phyloP scores from a whole-genome alignment of 2,329 filamentous ascomycete species.

The Dactylellina cionopaga region DNA sequence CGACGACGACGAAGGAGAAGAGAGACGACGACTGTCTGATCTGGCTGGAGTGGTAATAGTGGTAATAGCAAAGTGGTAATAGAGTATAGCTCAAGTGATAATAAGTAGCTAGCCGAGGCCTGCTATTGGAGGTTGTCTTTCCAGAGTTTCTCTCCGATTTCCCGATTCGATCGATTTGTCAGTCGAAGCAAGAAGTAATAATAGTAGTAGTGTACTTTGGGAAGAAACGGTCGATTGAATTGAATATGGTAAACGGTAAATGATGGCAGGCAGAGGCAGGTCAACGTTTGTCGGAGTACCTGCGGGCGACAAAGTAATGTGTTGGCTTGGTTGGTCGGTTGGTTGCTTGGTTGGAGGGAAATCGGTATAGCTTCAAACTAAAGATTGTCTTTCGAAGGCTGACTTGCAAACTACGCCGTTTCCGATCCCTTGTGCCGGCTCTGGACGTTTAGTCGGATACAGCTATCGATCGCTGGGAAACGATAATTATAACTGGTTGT shows the following conservation, averaged over 20 bases:
- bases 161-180: conserved; percentile 24
- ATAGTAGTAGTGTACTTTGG: no score
- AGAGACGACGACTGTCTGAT: background rate
- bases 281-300: conserved; percentile 1
- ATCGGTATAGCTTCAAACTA: conserved; percentile 29
- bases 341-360: no score
- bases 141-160: conserved; percentile 11
- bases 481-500: conserved; percentile 5
- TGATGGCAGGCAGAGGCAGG: no score
- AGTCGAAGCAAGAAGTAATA: background rate
- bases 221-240: no score
- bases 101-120: conserved; percentile 12
- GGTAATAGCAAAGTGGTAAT: background rate
- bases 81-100: no score
- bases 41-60: background rate
- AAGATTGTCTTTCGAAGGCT: conserved; percentile 48
- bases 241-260: no score
- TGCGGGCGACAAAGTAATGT: conserved; percentile 4
- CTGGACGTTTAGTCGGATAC: conserved; percentile 20
- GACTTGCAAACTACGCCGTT: conserved; percentile 45
- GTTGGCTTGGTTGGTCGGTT: conserved; percentile 8
- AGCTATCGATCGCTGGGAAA: conserved; percentile 30
- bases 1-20: background rate
- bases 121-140: conserved; percentile 4
- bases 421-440: conserved; percentile 39